Base-by-base conservation (phyloP, 305 asterid genomes). In the Fraxinus paxiana region DNA sequence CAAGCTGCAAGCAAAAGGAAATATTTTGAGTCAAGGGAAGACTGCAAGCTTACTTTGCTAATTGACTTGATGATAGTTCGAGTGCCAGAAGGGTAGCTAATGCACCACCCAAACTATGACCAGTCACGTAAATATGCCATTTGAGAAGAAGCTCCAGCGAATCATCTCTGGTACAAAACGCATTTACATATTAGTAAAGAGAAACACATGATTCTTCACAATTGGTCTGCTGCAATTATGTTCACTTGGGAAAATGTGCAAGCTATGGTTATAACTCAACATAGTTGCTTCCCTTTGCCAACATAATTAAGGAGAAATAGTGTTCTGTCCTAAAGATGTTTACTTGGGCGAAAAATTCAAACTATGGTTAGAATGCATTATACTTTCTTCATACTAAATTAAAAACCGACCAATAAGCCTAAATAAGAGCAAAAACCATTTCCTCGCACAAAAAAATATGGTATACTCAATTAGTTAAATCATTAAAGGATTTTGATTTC, bases 31-130 rank as follows among this genome's bases (percentile, higher is more conserved):
- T 75, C 43, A 75, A 81, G 79, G 51, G 81, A 87, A 78, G 81
- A 84, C 82, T 67, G 38, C 20, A 67, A 67, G 74, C 96, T 90
- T 72, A 96, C 99, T 89, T 91, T 59, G 98, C 90, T 82, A 96
- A 77, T 88, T 94, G 97, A 86, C 97, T 93, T 81, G 99, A 88
- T 22, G 97, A 87, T 82, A 96, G 85, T 78, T 96, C 98, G 34
- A 96, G 94, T 82, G 99, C 97, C 83, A 94, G 88, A 81, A 96
- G 97, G 73, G 99, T 96, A 82, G 98, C 97, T 80, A 96, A 85
- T 22, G 99, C 99, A 80, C 99, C 99, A 7, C 99, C 98, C 80
- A 96, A 89, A 87, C 99, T 96, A 85, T 96, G 99, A 69, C 98
- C 99, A 15, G 99, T 94, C 85, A 96, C 97, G 77, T 88, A 96